These are phyloP conservation scores for Podospora fimiseda DNA, from an alignment of 495 filamentous ascomycete genomes.

Conservation along the genomic window DNA sequence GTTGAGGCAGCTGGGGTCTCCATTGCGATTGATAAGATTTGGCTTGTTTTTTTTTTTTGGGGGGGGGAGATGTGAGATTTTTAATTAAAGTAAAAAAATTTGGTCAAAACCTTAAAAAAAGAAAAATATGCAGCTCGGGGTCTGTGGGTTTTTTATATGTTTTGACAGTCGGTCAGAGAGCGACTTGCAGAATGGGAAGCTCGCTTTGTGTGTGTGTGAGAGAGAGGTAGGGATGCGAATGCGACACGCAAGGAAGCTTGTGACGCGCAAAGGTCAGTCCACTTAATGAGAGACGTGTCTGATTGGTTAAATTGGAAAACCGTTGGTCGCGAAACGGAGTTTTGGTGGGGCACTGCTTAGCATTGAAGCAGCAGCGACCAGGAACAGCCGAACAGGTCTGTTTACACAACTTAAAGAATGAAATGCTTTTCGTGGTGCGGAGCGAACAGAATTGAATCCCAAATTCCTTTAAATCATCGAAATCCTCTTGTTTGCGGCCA, in stretches of 20 bases:
- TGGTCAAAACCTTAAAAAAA: no score
- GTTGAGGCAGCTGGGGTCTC: constrained; percentile 18
- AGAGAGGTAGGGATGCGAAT: constrained; percentile 1
- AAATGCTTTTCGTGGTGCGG: no score
- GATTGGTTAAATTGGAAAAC: constrained; percentile 20
- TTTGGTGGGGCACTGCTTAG: not conserved
- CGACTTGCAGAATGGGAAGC: no score
- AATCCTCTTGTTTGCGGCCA: no score
- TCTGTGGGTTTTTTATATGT: no score
- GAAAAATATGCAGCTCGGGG: no score
- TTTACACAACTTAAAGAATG: not conserved
- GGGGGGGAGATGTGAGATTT: not conserved
- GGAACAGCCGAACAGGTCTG: not conserved
- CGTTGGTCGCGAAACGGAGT: not conserved
- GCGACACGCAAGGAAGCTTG: constrained; percentile 11
- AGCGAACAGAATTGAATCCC: no score
- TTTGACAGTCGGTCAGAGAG: no score
- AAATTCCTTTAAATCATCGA: no score
- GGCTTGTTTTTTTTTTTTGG: not conserved
- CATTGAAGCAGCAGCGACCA: not conserved
- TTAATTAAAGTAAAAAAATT: no score
- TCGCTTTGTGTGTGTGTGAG: no score
- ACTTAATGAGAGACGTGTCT: constrained; percentile 19
- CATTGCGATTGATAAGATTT: constrained; percentile 11
- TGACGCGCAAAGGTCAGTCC: constrained; percentile 22